Conservation (phyloP, 768 basidiomycete genomes). For the Hypsizygus marmoreus region DNA sequence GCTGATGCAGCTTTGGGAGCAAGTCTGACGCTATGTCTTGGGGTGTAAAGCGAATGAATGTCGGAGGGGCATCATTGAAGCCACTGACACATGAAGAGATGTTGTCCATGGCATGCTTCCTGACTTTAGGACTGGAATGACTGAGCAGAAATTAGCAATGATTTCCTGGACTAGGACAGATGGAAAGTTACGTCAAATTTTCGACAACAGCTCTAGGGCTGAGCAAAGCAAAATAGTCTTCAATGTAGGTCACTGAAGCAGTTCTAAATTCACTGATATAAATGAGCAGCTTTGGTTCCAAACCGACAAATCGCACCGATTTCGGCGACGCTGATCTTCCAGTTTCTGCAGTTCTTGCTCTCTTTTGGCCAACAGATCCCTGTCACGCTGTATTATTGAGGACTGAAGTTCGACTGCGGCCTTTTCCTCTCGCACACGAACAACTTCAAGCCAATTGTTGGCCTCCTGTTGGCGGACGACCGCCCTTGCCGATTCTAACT, state of each 20-base stretch:
- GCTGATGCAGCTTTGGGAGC: slow-evolving; percentile 20
- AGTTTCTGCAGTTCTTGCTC: slow-evolving; percentile 7
- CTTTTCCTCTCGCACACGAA: slow-evolving; percentile 6
- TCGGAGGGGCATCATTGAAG: slow-evolving; percentile 7
- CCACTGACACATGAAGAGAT: slow-evolving; percentile 18
- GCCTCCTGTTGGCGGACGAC: slow-evolving; percentile 10
- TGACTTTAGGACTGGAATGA: slow-evolving; percentile 16
- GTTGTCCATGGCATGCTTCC: slow-evolving; percentile 22
- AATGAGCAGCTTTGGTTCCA: no score
- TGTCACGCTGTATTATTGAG: slow-evolving; percentile 12
- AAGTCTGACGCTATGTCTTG: slow-evolving; percentile 17
- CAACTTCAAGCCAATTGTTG: slow-evolving; percentile 13
- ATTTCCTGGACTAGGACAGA: not conserved
- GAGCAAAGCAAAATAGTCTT: slow-evolving; percentile 14
- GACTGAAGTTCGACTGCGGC: slow-evolving; percentile 6
- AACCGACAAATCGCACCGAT: slow-evolving; percentile 13
- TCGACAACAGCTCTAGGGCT: slow-evolving; percentile 19
- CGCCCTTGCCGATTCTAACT: slow-evolving; percentile 8
- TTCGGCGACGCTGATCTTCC: slow-evolving; percentile 15
- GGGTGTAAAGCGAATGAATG: slow-evolving; percentile 15
- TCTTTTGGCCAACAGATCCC: slow-evolving; percentile 5
- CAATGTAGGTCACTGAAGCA: slow-evolving; percentile 13
- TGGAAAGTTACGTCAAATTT: slow-evolving; percentile 16
- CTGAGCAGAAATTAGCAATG: slow-evolving; percentile 5
- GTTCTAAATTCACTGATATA: slow-evolving; percentile 8